Conservation (phyloP, 148 eudicot species). For the Vaccinium darrowii region DNA sequence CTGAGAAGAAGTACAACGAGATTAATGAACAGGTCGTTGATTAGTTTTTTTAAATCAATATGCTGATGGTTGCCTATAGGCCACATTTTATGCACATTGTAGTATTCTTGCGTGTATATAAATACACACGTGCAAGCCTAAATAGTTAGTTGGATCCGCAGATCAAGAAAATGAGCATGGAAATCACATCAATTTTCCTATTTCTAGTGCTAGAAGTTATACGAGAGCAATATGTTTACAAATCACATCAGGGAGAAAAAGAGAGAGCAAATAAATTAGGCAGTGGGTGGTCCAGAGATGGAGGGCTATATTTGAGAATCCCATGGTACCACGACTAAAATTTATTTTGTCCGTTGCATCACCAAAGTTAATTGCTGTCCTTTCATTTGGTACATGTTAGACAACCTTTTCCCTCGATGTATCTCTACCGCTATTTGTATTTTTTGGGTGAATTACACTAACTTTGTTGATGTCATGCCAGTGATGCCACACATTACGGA, state of each 20-base stretch:
- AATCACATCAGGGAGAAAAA: background rate
- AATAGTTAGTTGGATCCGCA: background rate
- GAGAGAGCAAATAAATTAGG: background rate
- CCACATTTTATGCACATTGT: background rate
- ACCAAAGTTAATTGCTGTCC: background rate
- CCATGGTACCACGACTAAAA: background rate
- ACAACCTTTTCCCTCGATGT: background rate
- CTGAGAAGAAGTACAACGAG: conserved; percentile 67
- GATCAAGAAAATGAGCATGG: background rate
- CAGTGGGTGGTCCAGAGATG: background rate
- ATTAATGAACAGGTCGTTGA: conserved; percentile 61
- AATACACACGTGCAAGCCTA: background rate
- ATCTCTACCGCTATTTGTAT: background rate
- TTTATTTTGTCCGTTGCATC: background rate
- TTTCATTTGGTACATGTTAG: background rate
- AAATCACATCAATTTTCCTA: background rate
- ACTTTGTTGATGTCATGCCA: background rate
- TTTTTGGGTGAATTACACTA: background rate
- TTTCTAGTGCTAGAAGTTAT: background rate
- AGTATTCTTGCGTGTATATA: background rate
- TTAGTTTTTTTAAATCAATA: background rate
- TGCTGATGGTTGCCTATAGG: background rate
- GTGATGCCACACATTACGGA: background rate
- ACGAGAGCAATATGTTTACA: background rate
- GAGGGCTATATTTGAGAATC: background rate